Conservation (phyloP, 202 grass and related monocot genomes). For the Musa balbisiana region DNA sequence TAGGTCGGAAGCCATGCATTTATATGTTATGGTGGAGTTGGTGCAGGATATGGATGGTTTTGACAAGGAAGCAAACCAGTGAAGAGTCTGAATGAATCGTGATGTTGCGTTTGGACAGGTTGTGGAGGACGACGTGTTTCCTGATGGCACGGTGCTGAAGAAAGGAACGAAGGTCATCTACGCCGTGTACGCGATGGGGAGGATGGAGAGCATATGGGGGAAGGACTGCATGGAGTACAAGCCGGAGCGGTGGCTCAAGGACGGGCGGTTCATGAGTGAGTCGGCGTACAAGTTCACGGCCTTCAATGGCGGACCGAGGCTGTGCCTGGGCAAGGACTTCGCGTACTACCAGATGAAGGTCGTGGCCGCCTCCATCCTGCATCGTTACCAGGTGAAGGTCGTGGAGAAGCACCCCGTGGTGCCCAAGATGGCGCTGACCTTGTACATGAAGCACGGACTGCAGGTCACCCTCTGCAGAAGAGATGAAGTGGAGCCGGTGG, state of each 20-base stretch:
- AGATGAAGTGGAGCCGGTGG: background rate
- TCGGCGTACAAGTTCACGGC: background rate
- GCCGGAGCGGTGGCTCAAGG: conserved; percentile 2
- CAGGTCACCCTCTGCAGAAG: background rate
- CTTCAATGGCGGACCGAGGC: background rate
- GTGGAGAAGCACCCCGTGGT: background rate
- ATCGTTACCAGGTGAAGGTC: background rate
- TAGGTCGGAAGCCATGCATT: too few species aligned
- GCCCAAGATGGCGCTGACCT: background rate
- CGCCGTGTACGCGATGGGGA: background rate
- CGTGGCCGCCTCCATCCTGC: background rate
- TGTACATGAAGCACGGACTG: background rate
- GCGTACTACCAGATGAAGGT: background rate
- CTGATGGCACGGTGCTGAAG: background rate
- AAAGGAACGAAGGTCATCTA: conserved; percentile 1
- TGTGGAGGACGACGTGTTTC: conserved; percentile 2
- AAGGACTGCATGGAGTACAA: conserved; percentile 1
- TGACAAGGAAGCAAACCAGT: background rate
- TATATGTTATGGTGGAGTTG: too few species aligned
- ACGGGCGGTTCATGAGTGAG: conserved; percentile 1
- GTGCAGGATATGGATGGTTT: too few species aligned
- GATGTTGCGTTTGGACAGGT: background rate
- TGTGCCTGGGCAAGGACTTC: background rate
- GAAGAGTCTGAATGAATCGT: background rate
- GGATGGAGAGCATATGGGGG: conserved; percentile 7